Percentiles rank a stretch among this genome's conserved stretches.
These are phyloP conservation scores for Theobroma grandiflorum DNA, from an alignment of 441 rosid species.

Conservation along the genomic window DNA sequence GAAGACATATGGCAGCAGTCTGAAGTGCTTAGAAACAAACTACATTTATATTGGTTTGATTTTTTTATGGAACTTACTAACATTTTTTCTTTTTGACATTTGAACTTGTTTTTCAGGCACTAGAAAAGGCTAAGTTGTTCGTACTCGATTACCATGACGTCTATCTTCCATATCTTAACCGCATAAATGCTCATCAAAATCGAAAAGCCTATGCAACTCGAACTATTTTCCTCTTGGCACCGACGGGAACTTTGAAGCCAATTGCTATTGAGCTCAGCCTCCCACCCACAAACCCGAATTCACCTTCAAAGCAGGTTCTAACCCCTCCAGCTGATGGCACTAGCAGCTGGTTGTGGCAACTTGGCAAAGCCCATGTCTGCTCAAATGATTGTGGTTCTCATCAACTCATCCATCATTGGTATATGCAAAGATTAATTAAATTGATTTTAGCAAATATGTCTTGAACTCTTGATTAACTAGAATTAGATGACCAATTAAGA, in stretches of 20 bases:
- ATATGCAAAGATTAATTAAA: background rate
- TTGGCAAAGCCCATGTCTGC: constrained; percentile 24
- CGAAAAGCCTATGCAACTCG: constrained; percentile 25
- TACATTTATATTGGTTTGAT: too few species aligned
- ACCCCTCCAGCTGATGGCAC: constrained; percentile 21
- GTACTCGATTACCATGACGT: constrained; percentile 20
- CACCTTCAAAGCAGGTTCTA: constrained; percentile 10
- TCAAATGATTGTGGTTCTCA: constrained; percentile 20
- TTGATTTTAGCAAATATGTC: background rate
- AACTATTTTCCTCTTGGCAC: constrained; percentile 20
- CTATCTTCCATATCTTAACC: constrained; percentile 21
- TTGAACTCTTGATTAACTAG: background rate
- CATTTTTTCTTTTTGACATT: background rate
- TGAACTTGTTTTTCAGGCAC: constrained; percentile 7
- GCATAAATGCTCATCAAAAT: constrained; percentile 11
- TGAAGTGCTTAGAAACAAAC: too few species aligned
- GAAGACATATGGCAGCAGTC: too few species aligned
- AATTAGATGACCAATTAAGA: background rate
- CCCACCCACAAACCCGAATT: background rate
- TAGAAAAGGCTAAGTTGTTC: constrained; percentile 21
- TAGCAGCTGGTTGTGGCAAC: constrained; percentile 22
- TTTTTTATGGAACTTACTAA: too few species aligned
- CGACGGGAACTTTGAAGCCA: constrained; percentile 19
- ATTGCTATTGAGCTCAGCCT: constrained; percentile 28
- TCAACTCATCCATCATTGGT: constrained; percentile 28